phyloP scores from a whole-genome alignment of 2,329 filamentous ascomycete species.

The Stromatinia cepivora region DNA sequence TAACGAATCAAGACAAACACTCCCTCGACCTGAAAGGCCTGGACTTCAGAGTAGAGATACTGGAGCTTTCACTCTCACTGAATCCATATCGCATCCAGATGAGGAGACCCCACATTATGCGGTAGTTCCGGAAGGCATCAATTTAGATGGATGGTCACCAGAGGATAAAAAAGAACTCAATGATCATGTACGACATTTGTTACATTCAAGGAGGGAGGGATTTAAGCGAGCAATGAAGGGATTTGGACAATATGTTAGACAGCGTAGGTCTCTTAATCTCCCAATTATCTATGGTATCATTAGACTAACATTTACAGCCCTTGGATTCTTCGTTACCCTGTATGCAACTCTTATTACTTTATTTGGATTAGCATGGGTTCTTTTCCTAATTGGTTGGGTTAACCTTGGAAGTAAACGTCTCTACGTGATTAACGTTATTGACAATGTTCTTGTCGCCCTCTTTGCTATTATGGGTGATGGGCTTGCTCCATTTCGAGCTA shows the following conservation, averaged over 20 bases:
- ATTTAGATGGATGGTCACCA: conserved; percentile 71
- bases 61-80: conserved; percentile 44
- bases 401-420: conserved; percentile 72
- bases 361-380: conserved; percentile 83
- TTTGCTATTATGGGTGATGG: conserved; percentile 72
- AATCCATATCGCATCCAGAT: conserved; percentile 66
- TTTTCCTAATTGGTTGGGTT: conserved; percentile 91
- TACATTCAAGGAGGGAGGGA: conserved; percentile 76
- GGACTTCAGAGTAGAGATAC: conserved; percentile 30
- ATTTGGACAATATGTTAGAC: conserved; percentile 75
- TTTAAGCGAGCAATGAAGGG: conserved; percentile 79
- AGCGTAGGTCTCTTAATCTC: conserved; percentile 52
- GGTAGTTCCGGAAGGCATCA: conserved; percentile 72
- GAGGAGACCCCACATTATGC: conserved; percentile 66
- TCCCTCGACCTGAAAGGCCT: background rate
- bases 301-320: conserved; percentile 47
- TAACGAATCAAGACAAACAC: conserved; percentile 11
- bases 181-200: conserved; percentile 81
- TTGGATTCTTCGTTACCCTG: conserved; percentile 80
- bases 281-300: conserved; percentile 15
- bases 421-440: conserved; percentile 69
- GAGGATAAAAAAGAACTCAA: conserved; percentile 76
- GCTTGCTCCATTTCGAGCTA: conserved; percentile 69
- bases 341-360: conserved; percentile 82
- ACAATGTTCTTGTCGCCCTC: conserved; percentile 68